Evolutionary conservation across 192 early-diverging fungal genomes (phyloP).

Genomic region (Funneliformis geosporum): DNA sequence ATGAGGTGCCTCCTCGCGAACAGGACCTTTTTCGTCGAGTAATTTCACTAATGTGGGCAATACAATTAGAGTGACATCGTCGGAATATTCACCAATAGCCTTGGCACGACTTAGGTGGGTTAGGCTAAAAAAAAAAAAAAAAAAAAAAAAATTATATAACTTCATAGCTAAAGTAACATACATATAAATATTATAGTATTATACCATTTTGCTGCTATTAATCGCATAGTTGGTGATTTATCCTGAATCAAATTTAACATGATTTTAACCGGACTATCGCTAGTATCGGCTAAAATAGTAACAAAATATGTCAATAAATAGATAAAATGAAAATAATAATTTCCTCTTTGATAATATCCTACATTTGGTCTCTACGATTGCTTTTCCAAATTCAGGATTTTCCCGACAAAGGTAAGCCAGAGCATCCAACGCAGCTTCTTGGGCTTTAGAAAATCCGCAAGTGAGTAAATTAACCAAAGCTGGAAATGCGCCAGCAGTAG

Average conservation of each 20-base stretch:
- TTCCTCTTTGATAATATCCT: slow-evolving; percentile 6
- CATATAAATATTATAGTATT: no score
- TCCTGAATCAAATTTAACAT: slow-evolving; percentile 69
- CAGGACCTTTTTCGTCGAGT: slow-evolving; percentile 53
- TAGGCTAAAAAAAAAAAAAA: slow-evolving; percentile 41
- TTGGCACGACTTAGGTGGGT: slow-evolving; percentile 67
- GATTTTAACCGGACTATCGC: slow-evolving; percentile 47
- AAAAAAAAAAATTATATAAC: not conserved
- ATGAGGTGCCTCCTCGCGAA: slow-evolving; percentile 69
- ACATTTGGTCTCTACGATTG: slow-evolving; percentile 56
- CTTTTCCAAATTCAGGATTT: slow-evolving; percentile 54
- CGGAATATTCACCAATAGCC: slow-evolving; percentile 54
- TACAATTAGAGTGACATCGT: slow-evolving; percentile 55
- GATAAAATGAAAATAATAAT: not conserved
- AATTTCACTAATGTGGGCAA: slow-evolving; percentile 73
- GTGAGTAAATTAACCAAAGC: slow-evolving; percentile 58
- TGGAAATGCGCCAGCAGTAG: slow-evolving; percentile 55
- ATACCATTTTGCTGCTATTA: slow-evolving; percentile 72
- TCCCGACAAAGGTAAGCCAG: slow-evolving; percentile 66
- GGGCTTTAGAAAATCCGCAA: slow-evolving; percentile 60
- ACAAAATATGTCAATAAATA: slow-evolving; percentile 2
- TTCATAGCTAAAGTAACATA: not conserved
- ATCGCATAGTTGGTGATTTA: slow-evolving; percentile 64
- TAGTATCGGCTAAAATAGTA: slow-evolving; percentile 40
- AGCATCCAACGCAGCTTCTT: slow-evolving; percentile 79